Evolutionary conservation across 2,329 filamentous ascomycete species (phyloP).

Genomic region (Alternaria rosae): DNA sequence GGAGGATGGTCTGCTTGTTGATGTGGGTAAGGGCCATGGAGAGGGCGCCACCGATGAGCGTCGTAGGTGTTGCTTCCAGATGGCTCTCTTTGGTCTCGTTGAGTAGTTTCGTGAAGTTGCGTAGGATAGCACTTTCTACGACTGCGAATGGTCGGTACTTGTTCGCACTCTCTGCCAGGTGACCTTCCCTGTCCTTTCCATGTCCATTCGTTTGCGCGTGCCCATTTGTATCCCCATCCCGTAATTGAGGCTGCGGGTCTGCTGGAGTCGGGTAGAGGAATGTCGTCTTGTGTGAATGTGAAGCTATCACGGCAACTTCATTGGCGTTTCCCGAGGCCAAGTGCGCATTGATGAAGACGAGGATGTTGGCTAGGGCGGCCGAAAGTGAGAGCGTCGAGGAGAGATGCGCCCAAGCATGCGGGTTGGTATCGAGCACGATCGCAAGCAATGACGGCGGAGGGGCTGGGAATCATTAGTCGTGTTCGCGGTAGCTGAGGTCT

Average conservation of each 20-base stretch:
- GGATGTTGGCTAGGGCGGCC: conserved; percentile 83
- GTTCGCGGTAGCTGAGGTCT: not conserved
- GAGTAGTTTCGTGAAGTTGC: conserved; percentile 77
- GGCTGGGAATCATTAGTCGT: conserved; percentile 47
- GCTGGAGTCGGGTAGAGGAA: conserved; percentile 81
- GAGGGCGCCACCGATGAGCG: conserved; percentile 88
- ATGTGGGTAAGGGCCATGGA: conserved; percentile 90
- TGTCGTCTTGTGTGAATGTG: conserved; percentile 82
- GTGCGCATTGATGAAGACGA: conserved; percentile 97
- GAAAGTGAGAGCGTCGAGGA: conserved; percentile 78
- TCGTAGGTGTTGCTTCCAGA: conserved; percentile 74
- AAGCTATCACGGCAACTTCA: conserved; percentile 88
- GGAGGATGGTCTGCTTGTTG: conserved; percentile 74
- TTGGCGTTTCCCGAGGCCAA: conserved; percentile 93
- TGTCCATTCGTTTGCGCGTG: conserved; percentile 39
- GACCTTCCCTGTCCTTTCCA: conserved; percentile 25
- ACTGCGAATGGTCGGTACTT: conserved; percentile 93
- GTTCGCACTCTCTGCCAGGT: conserved; percentile 66
- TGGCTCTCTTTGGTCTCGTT: conserved; percentile 68
- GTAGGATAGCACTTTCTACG: conserved; percentile 81
- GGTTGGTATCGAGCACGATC: conserved; percentile 95
- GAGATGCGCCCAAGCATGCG: conserved; percentile 88
- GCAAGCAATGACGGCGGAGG: conserved; percentile 81
- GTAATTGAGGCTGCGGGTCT: conserved; percentile 22
- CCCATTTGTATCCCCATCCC: conserved; percentile 31